These are phyloP conservation scores for Monosporozyma aerobia DNA, from an alignment of 805 yeast genomes.

Conservation along the genomic window DNA sequence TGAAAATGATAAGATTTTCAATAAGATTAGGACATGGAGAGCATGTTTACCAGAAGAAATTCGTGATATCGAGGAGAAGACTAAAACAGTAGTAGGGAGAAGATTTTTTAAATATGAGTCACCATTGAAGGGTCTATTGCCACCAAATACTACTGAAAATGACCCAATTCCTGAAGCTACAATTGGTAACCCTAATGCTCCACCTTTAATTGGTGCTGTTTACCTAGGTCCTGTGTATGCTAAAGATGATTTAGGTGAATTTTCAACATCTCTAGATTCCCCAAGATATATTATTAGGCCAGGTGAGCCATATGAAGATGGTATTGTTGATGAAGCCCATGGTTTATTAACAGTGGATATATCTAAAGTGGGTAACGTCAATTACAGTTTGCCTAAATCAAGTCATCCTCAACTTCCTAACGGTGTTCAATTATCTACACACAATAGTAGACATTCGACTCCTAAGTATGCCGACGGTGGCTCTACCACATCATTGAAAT, in stretches of 20 bases:
- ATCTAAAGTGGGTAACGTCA: neutral
- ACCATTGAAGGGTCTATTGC: slow-evolving; percentile 71
- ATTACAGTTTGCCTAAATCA: neutral
- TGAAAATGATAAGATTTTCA: slow-evolving; percentile 81
- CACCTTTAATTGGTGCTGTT: slow-evolving; percentile 91
- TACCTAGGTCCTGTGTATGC: slow-evolving; percentile 66
- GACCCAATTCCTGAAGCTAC: slow-evolving; percentile 79
- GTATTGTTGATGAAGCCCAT: slow-evolving; percentile 25
- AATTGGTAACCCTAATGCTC: slow-evolving; percentile 75
- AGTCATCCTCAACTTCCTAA: neutral
- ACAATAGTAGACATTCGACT: neutral
- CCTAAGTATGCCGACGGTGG: neutral
- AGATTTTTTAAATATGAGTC: slow-evolving; percentile 69
- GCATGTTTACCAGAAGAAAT: slow-evolving; percentile 97
- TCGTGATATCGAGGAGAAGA: slow-evolving; percentile 72
- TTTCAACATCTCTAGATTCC: slow-evolving; percentile 41
- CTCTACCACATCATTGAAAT: neutral
- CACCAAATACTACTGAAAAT: slow-evolving; percentile 59
- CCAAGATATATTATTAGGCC: slow-evolving; percentile 38
- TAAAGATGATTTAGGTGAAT: slow-evolving; percentile 78
- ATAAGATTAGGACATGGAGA: slow-evolving; percentile 95
- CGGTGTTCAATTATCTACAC: neutral
- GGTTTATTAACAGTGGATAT: slow-evolving; percentile 18
- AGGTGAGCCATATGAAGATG: slow-evolving; percentile 32
- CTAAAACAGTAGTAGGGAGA: slow-evolving; percentile 59